Percentiles rank a stretch among this genome's conserved stretches.
Evolutionary conservation across 192 early-diverging fungal genomes (phyloP).

Genomic region (Podila clonocystis): DNA sequence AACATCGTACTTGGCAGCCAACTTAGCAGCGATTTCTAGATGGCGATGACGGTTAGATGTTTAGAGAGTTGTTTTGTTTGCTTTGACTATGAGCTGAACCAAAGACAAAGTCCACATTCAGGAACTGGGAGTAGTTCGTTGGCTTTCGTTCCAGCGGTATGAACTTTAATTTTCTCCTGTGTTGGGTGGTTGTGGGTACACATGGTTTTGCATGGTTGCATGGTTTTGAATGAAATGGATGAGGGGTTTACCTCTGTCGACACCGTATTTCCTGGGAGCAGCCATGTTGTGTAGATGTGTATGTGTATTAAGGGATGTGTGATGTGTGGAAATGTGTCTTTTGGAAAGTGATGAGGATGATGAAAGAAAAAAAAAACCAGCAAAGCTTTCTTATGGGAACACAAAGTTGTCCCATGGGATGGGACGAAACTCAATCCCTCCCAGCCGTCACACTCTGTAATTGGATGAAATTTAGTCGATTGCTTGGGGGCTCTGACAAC

Average conservation of each 20-base stretch:
- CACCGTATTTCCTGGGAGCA: slow-evolving; percentile 44
- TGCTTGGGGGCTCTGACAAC: too few species aligned
- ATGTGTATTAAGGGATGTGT: not conserved
- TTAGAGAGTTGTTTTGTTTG: not conserved
- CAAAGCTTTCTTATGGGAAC: too few species aligned
- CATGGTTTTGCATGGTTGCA: not conserved
- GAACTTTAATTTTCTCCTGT: too few species aligned
- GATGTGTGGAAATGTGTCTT: not conserved
- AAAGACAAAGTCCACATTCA: too few species aligned
- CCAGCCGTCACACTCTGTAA: too few species aligned
- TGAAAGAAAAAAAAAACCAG: too few species aligned
- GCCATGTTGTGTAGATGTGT: slow-evolving; percentile 17
- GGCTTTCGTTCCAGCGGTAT: too few species aligned
- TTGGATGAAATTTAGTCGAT: too few species aligned
- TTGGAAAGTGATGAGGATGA: not conserved
- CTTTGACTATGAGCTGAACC: not conserved
- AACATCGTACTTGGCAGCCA: slow-evolving; percentile 50
- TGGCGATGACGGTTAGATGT: not conserved
- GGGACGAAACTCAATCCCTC: too few species aligned
- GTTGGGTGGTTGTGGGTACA: slow-evolving; percentile 6
- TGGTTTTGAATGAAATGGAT: not conserved
- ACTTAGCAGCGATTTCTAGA: slow-evolving; percentile 52
- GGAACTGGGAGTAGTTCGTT: too few species aligned
- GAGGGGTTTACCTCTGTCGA: slow-evolving; percentile 41
- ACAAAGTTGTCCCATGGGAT: too few species aligned